Conservation (phyloP, 2,329 filamentous ascomycete species). For the Didymella glomerata region DNA sequence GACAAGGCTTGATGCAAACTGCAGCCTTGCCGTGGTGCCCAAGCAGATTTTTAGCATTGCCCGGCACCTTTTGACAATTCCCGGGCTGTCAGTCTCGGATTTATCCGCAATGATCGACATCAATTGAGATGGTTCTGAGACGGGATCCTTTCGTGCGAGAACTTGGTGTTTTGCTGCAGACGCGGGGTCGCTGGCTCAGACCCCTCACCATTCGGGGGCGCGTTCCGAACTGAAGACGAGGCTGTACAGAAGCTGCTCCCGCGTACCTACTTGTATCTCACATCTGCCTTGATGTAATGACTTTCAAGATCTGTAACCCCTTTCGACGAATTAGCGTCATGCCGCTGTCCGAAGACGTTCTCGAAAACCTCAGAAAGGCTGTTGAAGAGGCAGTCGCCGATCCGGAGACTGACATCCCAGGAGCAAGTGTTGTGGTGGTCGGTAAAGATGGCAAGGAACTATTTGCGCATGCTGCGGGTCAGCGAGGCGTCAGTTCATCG, state of each 20-base stretch:
- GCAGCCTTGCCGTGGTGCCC: neutral
- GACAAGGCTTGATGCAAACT: neutral
- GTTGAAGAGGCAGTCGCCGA: constrained; percentile 33
- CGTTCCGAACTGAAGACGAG: constrained; percentile 1
- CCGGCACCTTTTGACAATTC: neutral
- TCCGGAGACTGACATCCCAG: constrained; percentile 46
- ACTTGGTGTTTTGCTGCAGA: neutral
- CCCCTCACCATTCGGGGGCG: constrained; percentile 6
- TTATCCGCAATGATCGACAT: neutral
- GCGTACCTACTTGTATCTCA: neutral
- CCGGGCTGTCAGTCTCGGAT: neutral
- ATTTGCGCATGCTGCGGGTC: constrained; percentile 53
- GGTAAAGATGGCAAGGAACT: constrained; percentile 55
- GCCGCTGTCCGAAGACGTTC: constrained; percentile 23
- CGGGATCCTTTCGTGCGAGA: constrained; percentile 10
- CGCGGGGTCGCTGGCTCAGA: constrained; percentile 3
- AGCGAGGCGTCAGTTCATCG: constrained; percentile 46
- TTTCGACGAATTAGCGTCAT: constrained; percentile 9
- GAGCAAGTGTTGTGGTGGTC: constrained; percentile 54
- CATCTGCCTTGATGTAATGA: no score
- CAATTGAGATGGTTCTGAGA: neutral
- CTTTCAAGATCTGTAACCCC: no score
- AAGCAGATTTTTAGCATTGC: neutral
- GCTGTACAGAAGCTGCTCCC: neutral
- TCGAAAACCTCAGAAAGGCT: constrained; percentile 24